These are phyloP conservation scores for Suillus decipiens DNA, from an alignment of 768 basidiomycete genomes.

Conservation along the genomic window DNA sequence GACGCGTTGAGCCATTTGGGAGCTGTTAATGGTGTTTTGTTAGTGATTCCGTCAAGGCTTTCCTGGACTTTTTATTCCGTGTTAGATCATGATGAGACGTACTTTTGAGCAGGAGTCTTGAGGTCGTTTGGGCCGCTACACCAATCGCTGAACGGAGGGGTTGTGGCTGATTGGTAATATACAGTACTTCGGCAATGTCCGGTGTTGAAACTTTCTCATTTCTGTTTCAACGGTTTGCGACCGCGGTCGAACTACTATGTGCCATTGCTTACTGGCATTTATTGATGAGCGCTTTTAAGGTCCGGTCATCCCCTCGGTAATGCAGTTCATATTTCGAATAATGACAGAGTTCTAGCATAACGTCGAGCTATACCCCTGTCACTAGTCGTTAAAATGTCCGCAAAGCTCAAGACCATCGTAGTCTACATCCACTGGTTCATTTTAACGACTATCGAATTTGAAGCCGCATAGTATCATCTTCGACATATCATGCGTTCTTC, in stretches of 20 bases:
- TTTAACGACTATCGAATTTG: no score
- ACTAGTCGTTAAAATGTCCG: background rate
- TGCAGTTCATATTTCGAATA: background rate
- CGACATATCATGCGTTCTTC: no score
- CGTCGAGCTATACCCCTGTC: background rate
- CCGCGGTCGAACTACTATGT: no score
- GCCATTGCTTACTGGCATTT: no score
- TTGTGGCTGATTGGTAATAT: conserved; percentile 35
- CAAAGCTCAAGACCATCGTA: background rate
- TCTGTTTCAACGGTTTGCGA: background rate
- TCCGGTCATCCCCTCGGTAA: background rate
- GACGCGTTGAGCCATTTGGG: conserved; percentile 94
- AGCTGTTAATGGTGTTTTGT: conserved; percentile 14
- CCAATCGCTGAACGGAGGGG: conserved; percentile 14
- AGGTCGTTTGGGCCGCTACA: conserved; percentile 33
- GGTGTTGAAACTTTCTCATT: no score
- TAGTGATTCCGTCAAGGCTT: background rate
- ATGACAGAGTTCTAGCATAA: background rate
- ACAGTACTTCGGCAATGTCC: conserved; percentile 31
- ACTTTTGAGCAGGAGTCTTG: conserved; percentile 27
- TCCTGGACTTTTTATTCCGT: background rate
- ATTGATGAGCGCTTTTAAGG: no score
- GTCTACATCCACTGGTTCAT: background rate
- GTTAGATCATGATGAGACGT: background rate
- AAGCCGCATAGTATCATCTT: background rate